Base-by-base conservation (phyloP, 192 early-diverging fungal genomes). In the Coemansia sp. region DNA sequence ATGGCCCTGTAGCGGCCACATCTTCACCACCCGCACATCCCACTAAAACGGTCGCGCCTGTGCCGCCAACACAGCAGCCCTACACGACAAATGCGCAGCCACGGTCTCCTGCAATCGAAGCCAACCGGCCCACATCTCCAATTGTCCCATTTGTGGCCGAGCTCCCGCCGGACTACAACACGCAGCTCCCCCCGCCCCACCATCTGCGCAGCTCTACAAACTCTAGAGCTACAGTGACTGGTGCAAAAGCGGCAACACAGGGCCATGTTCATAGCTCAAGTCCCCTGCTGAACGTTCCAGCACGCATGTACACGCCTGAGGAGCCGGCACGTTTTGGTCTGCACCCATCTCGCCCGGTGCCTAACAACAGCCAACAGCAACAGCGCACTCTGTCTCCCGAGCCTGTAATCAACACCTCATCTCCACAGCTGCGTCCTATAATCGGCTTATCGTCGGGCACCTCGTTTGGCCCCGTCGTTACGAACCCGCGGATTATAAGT, bases 121-220 rank as follows among this genome's bases (percentile, higher is more conserved):
- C 21, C 23, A 59, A 67, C n/a, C 60, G 68, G 21, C 63, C 68
- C 0, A 18, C 39, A 0, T 71, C 75, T 46, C 75, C 68, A 0
- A 4, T 51, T 13, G 35, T 28, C 16, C 66, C 75, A 8, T 58
- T 49, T 3, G 60, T 61, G 7, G 62, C 75, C 1, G 77, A 71
- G 34, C 77, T 80, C 4, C 77, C 77, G 8, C 77, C 72, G 15
- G 69, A 80, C 63, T 80, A 80, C 69, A 80, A 80, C 63, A 80
- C 77, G 29, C 77, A 80, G 63, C 66, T 80, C 40, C 77, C 77
- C 29, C 77, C 77, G 29, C 77, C 77, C 8, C 77, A 80, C 42
- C 72, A 72, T 8, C 51, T 75, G 8, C 77, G 77, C 59, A 71
- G 67, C 72, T 62, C 55, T 8, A 35, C 58, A 35, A 64, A 70